Evolutionary conservation across 1,284 basidiomycete genomes (phyloP), one percentile per base, ranked within the genome.

Genomic region (Blastosporella zonata): DNA sequence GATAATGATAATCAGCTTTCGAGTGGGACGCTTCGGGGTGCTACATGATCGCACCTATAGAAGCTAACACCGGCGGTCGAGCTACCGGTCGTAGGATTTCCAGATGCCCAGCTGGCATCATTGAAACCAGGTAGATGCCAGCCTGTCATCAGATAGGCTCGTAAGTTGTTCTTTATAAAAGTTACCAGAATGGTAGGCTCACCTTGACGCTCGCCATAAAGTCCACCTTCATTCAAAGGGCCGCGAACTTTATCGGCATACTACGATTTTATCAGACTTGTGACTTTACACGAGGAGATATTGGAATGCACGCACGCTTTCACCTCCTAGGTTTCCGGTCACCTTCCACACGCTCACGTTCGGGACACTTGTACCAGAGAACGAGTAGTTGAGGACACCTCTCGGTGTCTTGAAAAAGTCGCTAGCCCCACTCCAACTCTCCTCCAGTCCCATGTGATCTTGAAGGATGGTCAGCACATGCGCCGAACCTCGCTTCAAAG

Each of bases 111-210:
- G 1, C 50, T 50, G 2, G 66, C 60, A 47, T 75, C 74, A 47
- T 77, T 62, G 55, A 75, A 79, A 28, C 68, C 73, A 20, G 78
- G 78, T 15, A 81, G 66, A 55, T 81, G 77, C 76, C 73, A 75
- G 25, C 64, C 63, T 67, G 36, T 29, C 29, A 45, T 29, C 13
- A 22, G 13, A 29, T 1, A 12, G 6, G 7, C 33, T 20, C n/a
- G 27, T 42, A n/a, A 17, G 34, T 13, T n/a, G n/a, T 38, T 23
- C 15, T 28, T 29, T 2, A 2, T 5, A 36, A 9, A 31, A 27
- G 5, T n/a, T 7, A 31, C 6, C 27, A 10, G 12, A 29, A 31
- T 10, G 4, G 18, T 15, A 27, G 17, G 44, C 49, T 44, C 35
- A 59, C 71, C 74, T 66, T 72, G 71, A 28, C 75, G 66, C 58